phyloP scores from a whole-genome alignment of 2,329 filamentous ascomycete species.

The Helicocarpus griseus region DNA sequence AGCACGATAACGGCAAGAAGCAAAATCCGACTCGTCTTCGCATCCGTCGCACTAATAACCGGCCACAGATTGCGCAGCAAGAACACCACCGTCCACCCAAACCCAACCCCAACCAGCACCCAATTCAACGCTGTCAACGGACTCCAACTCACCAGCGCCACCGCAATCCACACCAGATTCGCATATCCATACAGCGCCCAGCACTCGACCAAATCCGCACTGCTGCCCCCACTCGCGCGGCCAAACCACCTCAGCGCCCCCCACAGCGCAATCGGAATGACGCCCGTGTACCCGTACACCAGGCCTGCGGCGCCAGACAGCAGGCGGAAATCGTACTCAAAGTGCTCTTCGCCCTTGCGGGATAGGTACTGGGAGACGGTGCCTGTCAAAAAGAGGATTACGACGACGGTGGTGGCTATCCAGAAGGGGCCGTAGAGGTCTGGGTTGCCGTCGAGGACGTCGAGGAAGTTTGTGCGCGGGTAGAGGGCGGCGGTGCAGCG shows the following conservation, averaged over 20 bases:
- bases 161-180: conserved; percentile 94
- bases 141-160: conserved; percentile 85
- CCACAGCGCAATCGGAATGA: conserved; percentile 80
- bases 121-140: conserved; percentile 81
- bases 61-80: conserved; percentile 80
- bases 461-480: conserved; percentile 88
- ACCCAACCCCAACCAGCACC: conserved; percentile 81
- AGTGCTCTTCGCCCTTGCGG: conserved; percentile 55
- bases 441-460: conserved; percentile 92
- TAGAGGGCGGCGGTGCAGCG: conserved; percentile 84
- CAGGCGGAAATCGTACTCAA: conserved; percentile 84
- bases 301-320: conserved; percentile 83
- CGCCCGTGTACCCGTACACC: conserved; percentile 87
- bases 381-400: conserved; percentile 90
- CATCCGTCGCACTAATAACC: conserved; percentile 84
- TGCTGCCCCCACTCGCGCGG: conserved; percentile 48
- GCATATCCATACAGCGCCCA: conserved; percentile 93
- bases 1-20: conserved; percentile 73
- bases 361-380: conserved; percentile 89
- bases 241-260: conserved; percentile 89
- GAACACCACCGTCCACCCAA: conserved; percentile 73
- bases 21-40: conserved; percentile 79
- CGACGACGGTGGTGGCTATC: conserved; percentile 95
- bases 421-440: conserved; percentile 96
- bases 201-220: conserved; percentile 84